Evolutionary conservation across 768 basidiomycete species (phyloP), one percentile per base, ranked within the genome.

Genomic region (Russula olivacea): DNA sequence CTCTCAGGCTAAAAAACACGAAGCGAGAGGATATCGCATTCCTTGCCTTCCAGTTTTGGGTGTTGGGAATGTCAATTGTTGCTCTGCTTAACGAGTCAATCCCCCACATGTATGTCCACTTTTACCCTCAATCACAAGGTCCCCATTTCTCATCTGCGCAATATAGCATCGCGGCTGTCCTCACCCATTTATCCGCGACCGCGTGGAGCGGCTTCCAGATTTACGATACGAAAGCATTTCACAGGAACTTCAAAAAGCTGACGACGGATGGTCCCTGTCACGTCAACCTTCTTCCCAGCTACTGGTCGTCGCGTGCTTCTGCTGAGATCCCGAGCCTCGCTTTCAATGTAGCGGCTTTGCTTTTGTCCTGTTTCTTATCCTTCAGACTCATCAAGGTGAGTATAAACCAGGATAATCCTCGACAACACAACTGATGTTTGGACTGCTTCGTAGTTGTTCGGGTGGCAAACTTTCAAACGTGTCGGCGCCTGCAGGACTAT

Each of bases 391-490:
- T 87, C 69, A 89, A 87, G 81, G 89, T 89, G 57, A 28, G 66
- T 21, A 68, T 43, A 25, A 10, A 41, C 15, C 61, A 40, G 48
- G 17, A 32, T 51, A 15, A 3, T 40, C 25, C 58, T 53, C 30
- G 23, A 12, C 25, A 15, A 15, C 38, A 43, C 40, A 48, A 17
- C 61, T 56, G 34, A 61, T 21, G 49, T 54, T 57, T 17, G 7
- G 5, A 41, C 3, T 23, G 3, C 17, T 58, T 41, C 23, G 14
- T 58, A 89, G 87, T 69, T 79, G 17, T 92, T 89, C 71, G 88
- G 90, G 49, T 93, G 89, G 89, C 88, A 89, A 73, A 93, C 89
- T 0, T 93, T 91, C 80, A 90, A 90, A 73, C 87, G 89, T 61
- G 83, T 91, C 56, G 89, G 90, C 41, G 89, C 90, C 12, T 88